Percentiles rank a stretch among this genome's conserved stretches.
phyloP scores from a whole-genome alignment of 1,284 basidiomycete species.

The Cryptococcus wingfieldii region DNA sequence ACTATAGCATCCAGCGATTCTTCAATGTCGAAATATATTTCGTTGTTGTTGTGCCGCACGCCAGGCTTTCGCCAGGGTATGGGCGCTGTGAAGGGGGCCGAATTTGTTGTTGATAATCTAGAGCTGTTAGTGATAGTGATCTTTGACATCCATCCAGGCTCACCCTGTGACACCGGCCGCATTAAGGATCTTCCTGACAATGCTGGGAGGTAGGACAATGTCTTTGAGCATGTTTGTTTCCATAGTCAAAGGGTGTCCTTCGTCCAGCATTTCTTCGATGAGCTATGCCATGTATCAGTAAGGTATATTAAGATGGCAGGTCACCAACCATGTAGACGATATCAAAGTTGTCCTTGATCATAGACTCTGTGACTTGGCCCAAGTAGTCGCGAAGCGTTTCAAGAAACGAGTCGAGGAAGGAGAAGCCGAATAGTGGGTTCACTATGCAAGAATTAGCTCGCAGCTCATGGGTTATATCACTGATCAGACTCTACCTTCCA shows the following conservation, averaged over 20 bases:
- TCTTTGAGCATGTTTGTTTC: constrained; percentile 86
- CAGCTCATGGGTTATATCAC: neutral
- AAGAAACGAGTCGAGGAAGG: constrained; percentile 79
- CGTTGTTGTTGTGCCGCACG: constrained; percentile 80
- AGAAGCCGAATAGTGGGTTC: constrained; percentile 83
- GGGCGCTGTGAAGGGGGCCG: constrained; percentile 79
- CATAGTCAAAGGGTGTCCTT: constrained; percentile 91
- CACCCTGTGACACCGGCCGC: constrained; percentile 58
- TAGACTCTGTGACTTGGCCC: constrained; percentile 64
- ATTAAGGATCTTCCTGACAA: constrained; percentile 70
- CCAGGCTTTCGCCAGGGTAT: constrained; percentile 91
- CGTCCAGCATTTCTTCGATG: constrained; percentile 91
- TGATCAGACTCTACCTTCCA: constrained; percentile 34
- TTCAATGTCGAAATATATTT: constrained; percentile 87
- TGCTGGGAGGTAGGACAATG: constrained; percentile 80
- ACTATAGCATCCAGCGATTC: constrained; percentile 81
- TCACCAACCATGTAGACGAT: constrained; percentile 78
- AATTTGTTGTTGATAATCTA: constrained; percentile 48
- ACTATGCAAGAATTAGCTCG: constrained; percentile 52
- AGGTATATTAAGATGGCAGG: neutral
- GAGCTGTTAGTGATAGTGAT: neutral
- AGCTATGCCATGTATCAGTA: constrained; percentile 55
- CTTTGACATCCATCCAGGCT: constrained; percentile 9
- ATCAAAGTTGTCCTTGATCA: constrained; percentile 89
- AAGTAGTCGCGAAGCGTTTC: constrained; percentile 84